Evolutionary conservation across 495 filamentous ascomycete genomes (phyloP).

Genomic region (Aspergillus bertholletiae): DNA sequence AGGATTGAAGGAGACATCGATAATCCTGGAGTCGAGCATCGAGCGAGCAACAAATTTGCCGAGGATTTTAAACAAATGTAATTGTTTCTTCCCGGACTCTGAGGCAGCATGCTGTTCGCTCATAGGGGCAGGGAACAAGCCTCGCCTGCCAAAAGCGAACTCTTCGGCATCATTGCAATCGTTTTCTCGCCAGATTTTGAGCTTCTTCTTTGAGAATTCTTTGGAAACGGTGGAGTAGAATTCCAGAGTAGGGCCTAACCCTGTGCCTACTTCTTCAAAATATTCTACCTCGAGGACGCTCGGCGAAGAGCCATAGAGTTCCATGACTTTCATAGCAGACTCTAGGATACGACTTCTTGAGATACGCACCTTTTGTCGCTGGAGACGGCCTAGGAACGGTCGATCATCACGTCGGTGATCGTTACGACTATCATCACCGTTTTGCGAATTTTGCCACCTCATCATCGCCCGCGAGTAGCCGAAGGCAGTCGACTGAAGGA

Average conservation of each 20-base stretch:
- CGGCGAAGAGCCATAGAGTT: constrained; percentile 91
- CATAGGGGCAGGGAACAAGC: constrained; percentile 92
- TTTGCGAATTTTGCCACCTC: constrained; percentile 91
- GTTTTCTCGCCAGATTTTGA: constrained; percentile 93
- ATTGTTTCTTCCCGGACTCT: constrained; percentile 75
- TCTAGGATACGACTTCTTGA: constrained; percentile 89
- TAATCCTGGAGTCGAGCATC: constrained; percentile 97
- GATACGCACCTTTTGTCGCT: constrained; percentile 96
- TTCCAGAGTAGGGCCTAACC: constrained; percentile 92
- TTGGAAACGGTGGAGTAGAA: constrained; percentile 98
- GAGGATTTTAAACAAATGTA: constrained; percentile 87
- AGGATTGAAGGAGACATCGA: constrained; percentile 96
- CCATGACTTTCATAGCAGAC: constrained; percentile 99
- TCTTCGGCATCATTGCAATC: constrained; percentile 74
- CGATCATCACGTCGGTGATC: constrained; percentile 84
- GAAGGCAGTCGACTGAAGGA: constrained; percentile 96
- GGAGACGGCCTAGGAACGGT: constrained; percentile 87
- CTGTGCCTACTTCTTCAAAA: constrained; percentile 97
- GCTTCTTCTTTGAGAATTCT: constrained; percentile 94
- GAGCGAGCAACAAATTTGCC: constrained; percentile 97
- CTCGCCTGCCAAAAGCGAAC: constrained; percentile 80
- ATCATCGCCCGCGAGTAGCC: constrained; percentile 98
- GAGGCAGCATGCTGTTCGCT: constrained; percentile 69
- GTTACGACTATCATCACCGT: constrained; percentile 69
- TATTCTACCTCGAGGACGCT: constrained; percentile 98